Percentiles rank a stretch among this genome's conserved stretches.
Conservation (phyloP, 768 basidiomycete species). For the Trichaptum fuscoviolaceum region DNA sequence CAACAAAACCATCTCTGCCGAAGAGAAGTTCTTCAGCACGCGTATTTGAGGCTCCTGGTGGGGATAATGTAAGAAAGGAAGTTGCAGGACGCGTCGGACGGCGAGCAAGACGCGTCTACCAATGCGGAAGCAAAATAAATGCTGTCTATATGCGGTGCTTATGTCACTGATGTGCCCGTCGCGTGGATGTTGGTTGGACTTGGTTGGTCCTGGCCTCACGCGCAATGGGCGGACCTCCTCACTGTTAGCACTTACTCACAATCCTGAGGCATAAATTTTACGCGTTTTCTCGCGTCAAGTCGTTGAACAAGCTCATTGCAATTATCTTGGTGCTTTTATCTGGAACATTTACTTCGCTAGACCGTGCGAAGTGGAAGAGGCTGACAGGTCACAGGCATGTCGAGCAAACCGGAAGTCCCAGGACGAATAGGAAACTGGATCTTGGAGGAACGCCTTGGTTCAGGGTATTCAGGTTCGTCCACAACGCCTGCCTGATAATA, state of each 20-base stretch:
- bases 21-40: neutral
- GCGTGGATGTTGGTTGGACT: neutral
- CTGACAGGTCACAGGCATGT: neutral
- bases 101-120: neutral
- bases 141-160: neutral
- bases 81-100: neutral
- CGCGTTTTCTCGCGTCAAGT: neutral
- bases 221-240: neutral
- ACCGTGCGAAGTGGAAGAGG: neutral
- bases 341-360: neutral
- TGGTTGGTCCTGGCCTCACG: neutral
- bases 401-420: neutral
- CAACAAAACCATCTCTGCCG: neutral
- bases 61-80: neutral
- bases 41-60: neutral
- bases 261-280: neutral
- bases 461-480: conserved; percentile 66
- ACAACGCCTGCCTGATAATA: neutral
- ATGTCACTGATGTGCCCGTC: neutral
- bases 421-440: conserved; percentile 51
- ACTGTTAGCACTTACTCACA: neutral
- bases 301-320: neutral
- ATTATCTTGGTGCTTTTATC: neutral
- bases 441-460: conserved; percentile 54
- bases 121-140: neutral